Base-by-base conservation (phyloP, 2,329 filamentous ascomycete species). In the Colletotrichum gigasporum region DNA sequence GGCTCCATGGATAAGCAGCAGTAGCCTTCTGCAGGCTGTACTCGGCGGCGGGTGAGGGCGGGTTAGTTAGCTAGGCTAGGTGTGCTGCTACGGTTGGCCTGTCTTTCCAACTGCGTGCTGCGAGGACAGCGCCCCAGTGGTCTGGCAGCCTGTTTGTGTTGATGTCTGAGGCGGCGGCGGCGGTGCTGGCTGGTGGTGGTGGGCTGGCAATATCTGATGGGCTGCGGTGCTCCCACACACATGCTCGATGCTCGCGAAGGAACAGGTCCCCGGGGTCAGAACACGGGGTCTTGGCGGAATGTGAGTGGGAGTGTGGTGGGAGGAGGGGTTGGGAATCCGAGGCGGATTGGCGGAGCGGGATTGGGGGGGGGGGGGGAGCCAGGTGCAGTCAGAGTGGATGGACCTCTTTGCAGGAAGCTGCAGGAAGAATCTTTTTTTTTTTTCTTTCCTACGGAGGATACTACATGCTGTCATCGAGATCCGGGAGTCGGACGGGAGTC, bases 341-440 rank as follows among this genome's bases (percentile, higher is more conserved):
- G 24, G 57, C 47, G 60, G 54, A 39, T 26, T 44, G 54, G 61
- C 61, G 61, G 61, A 63, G 61, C 61, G 61, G 61, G 48, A 64
- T 42, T 30, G 34, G 47, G 58, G 55, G 28, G 5, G 30, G 30
- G 30, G 30, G 30, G 12, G n/a, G n/a, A n/a, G n/a, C n/a, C n/a
- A n/a, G n/a, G n/a, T n/a, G n/a, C n/a, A n/a, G n/a, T n/a, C n/a
- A n/a, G n/a, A n/a, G n/a, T n/a, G n/a, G n/a, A n/a, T n/a, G n/a
- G n/a, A n/a, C n/a, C n/a, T n/a, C n/a, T n/a, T n/a, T n/a, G n/a
- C n/a, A n/a, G n/a, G n/a, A n/a, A n/a, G n/a, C n/a, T n/a, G n/a
- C n/a, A n/a, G n/a, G n/a, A n/a, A n/a, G n/a, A n/a, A n/a, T n/a
- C 30, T 34, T 34, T 34, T 34, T 34, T 34, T 34, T 34, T 34